phyloP scores from a whole-genome alignment of 306 rosid species.

The Quercus wislizeni region DNA sequence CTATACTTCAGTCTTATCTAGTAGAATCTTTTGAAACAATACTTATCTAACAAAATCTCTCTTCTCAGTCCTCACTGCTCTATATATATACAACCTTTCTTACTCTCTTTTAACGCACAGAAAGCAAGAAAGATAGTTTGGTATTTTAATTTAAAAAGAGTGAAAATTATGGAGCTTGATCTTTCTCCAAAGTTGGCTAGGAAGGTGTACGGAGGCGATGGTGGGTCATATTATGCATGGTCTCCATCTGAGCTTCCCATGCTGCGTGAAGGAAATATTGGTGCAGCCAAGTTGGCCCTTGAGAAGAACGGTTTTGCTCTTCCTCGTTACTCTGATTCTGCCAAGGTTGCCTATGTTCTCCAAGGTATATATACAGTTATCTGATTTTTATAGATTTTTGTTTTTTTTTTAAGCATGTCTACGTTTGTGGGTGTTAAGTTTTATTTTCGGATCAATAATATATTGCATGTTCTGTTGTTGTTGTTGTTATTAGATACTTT shows the following conservation, averaged over 20 bases:
- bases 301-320: slow-evolving; percentile 70
- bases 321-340: slow-evolving; percentile 70
- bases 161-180: slow-evolving; percentile 54
- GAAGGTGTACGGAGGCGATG: slow-evolving; percentile 53
- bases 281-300: slow-evolving; percentile 68
- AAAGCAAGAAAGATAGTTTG: background rate
- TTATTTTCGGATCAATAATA: background rate
- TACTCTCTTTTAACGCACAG: background rate
- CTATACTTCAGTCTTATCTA: too few relatives aligned
- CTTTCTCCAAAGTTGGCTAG: slow-evolving; percentile 69
- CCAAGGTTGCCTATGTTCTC: slow-evolving; percentile 73
- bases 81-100: background rate
- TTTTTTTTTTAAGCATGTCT: background rate
- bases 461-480: background rate
- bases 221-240: slow-evolving; percentile 72
- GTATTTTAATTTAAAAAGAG: background rate
- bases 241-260: slow-evolving; percentile 74
- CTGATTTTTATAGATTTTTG: background rate
- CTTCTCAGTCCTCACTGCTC: background rate
- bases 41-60: too few relatives aligned
- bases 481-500: background rate
- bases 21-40: too few relatives aligned
- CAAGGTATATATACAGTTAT: slow-evolving; percentile 43
- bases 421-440: background rate
- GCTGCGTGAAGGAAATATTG: slow-evolving; percentile 71